Evolutionary conservation across 139 green algal species (phyloP), one percentile per base, ranked within the genome.

Genomic region (Chlamydomonas sphaeroides): DNA sequence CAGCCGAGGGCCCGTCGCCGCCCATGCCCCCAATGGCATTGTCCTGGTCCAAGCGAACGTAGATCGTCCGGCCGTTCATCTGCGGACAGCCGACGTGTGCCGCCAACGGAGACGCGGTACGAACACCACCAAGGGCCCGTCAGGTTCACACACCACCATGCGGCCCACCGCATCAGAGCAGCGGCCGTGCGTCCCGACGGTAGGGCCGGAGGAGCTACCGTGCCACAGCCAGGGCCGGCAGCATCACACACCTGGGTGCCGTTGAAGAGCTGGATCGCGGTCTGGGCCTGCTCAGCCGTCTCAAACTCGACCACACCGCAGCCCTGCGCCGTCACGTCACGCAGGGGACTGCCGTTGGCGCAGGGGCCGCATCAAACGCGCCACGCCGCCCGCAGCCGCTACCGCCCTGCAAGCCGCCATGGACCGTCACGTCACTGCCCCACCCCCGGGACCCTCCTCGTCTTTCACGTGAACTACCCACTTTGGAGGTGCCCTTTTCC

Each of bases 271-370:
- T 89, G 38, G 68, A 97, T 96, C n/a, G 93, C 92, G 1, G 49
- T 69, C 15, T 87, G 82, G 2, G 94, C 93, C 65, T 92, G 84
- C 28, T 94, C 90, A 10, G 90, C 45, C 0, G 84, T 90, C 76
- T 94, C 92, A 80, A 95, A 97, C 85, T 97, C 93, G n/a, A 97
- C 92, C 8, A 96, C 90, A 45, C 92, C 92, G 81, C 92, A 96
- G 11, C 93, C 93, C 89, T 94, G 81, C 45, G 25, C 3, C 18
- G 5, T n/a, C n/a, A n/a, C n/a, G n/a, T n/a, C n/a, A n/a, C n/a
- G n/a, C n/a, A n/a, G n/a, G n/a, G n/a, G n/a, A n/a, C n/a, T n/a
- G n/a, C n/a, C n/a, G n/a, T n/a, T n/a, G n/a, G n/a, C n/a, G n/a
- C n/a, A n/a, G n/a, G n/a, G n/a, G n/a, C n/a, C n/a, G n/a, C n/a